phyloP scores from a whole-genome alignment of 768 basidiomycete genomes.

The Hirschioporus abietinus region DNA sequence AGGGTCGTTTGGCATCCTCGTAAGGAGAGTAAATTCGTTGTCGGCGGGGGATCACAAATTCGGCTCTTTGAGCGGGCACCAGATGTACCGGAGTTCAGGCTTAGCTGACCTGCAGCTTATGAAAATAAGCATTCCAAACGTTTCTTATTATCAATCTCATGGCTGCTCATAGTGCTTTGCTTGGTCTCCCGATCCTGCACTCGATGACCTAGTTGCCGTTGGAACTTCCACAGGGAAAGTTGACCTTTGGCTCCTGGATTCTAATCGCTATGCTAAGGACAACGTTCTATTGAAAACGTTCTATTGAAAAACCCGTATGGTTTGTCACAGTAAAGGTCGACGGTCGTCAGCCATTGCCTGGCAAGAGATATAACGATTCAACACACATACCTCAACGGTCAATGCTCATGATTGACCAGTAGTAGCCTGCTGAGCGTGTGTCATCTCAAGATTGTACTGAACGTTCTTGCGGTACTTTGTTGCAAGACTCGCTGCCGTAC shows the following conservation, averaged over 20 bases:
- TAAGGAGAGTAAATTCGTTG: constrained; percentile 65
- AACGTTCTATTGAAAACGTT: constrained; percentile 50
- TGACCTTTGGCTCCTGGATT: constrained; percentile 67
- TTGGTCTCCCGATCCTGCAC: constrained; percentile 69
- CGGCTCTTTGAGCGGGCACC: constrained; percentile 72
- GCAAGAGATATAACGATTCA: no score
- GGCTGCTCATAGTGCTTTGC: constrained; percentile 57
- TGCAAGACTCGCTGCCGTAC: constrained; percentile 76
- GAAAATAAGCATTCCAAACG: constrained; percentile 46
- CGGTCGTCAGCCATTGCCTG: background rate
- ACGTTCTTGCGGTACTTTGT: constrained; percentile 91
- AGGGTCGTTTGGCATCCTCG: constrained; percentile 80
- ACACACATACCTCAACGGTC: background rate
- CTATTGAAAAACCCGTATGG: no score
- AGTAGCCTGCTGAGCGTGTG: constrained; percentile 33
- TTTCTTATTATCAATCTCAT: background rate
- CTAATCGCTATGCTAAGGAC: constrained; percentile 50
- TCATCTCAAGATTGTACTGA: constrained; percentile 83
- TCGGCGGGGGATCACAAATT: constrained; percentile 71
- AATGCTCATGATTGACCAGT: background rate
- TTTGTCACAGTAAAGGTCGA: no score
- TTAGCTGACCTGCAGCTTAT: constrained; percentile 67
- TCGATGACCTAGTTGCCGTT: constrained; percentile 74
- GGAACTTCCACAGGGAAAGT: constrained; percentile 67
- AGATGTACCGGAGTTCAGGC: constrained; percentile 63